Evolutionary conservation across 805 yeast species (phyloP).

Genomic region (Lipomyces yamanashiensis): DNA sequence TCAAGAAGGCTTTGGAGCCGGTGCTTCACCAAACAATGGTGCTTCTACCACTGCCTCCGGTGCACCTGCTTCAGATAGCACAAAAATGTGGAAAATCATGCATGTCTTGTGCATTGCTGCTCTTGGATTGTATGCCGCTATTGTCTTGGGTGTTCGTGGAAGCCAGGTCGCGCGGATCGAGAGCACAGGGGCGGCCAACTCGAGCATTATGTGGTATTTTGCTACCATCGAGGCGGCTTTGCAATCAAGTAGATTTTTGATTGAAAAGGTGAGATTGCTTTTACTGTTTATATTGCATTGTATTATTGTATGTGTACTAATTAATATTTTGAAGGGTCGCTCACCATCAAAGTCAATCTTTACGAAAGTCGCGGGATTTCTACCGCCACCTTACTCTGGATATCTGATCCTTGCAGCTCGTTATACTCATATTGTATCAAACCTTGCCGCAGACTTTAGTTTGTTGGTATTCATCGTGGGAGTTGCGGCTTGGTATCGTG

Average conservation of each 20-base stretch:
- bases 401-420: slow-evolving; percentile 35
- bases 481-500: slow-evolving; percentile 26
- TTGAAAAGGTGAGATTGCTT: slow-evolving; percentile 23
- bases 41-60: slow-evolving; percentile 2
- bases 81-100: slow-evolving; percentile 16
- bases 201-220: slow-evolving; percentile 28
- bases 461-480: slow-evolving; percentile 34
- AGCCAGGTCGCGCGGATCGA: slow-evolving; percentile 26
- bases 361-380: slow-evolving; percentile 30
- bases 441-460: slow-evolving; percentile 35
- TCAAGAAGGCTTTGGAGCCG: not conserved
- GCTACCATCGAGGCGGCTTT: slow-evolving; percentile 27
- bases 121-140: slow-evolving; percentile 23
- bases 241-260: slow-evolving; percentile 29
- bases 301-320: not conserved
- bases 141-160: slow-evolving; percentile 19
- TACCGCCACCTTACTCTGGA: slow-evolving; percentile 38
- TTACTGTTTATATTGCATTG: not conserved
- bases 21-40: slow-evolving; percentile 1
- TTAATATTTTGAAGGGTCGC: slow-evolving; percentile 27
- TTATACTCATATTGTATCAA: slow-evolving; percentile 31
- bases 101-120: slow-evolving; percentile 18
- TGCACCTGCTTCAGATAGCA: slow-evolving; percentile 3
- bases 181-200: slow-evolving; percentile 11
- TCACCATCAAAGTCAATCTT: slow-evolving; percentile 38